These are phyloP conservation scores for Elsinoe perseae DNA, from an alignment of 2,329 filamentous ascomycete species.

Conservation along the genomic window DNA sequence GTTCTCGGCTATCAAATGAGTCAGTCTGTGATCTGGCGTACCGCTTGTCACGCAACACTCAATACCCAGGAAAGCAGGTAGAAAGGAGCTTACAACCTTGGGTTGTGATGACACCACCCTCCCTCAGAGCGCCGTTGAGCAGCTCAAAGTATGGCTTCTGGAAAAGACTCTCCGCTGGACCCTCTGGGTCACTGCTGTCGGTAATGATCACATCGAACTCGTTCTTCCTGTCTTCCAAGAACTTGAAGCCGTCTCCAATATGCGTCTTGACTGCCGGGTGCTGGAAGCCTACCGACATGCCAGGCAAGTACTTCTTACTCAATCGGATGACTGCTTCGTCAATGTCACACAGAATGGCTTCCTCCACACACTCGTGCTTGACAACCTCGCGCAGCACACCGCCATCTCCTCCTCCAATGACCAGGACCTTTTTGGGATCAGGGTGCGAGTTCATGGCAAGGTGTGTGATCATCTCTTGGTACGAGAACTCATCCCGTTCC, in stretches of 20 bases:
- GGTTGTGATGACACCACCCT: slow-evolving; percentile 97
- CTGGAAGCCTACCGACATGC: slow-evolving; percentile 82
- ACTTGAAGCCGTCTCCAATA: slow-evolving; percentile 97
- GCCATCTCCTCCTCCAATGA: slow-evolving; percentile 95
- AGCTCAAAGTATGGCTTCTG: slow-evolving; percentile 98
- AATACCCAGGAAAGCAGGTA: not conserved
- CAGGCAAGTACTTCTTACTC: slow-evolving; percentile 94
- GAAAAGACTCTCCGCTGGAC: slow-evolving; percentile 92
- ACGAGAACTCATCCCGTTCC: slow-evolving; percentile 95
- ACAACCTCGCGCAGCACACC: slow-evolving; percentile 97
- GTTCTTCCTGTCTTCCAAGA: slow-evolving; percentile 93
- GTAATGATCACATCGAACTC: slow-evolving; percentile 99
- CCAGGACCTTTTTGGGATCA: slow-evolving; percentile 94
- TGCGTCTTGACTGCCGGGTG: slow-evolving; percentile 91
- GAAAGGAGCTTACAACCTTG: slow-evolving; percentile 91
- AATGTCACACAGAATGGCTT: slow-evolving; percentile 95
- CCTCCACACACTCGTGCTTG: slow-evolving; percentile 96
- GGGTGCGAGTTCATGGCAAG: slow-evolving; percentile 98
- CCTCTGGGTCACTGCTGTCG: slow-evolving; percentile 94
- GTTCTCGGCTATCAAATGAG: slow-evolving; percentile 68
- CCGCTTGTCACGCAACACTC: slow-evolving; percentile 7
- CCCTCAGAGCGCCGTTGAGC: slow-evolving; percentile 76
- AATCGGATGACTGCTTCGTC: slow-evolving; percentile 98
- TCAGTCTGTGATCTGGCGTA: slow-evolving; percentile 20
- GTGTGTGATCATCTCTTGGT: slow-evolving; percentile 99